Evolutionary conservation across 768 basidiomycete species (phyloP).

Genomic region (Cantharellus cinnabarinus): DNA sequence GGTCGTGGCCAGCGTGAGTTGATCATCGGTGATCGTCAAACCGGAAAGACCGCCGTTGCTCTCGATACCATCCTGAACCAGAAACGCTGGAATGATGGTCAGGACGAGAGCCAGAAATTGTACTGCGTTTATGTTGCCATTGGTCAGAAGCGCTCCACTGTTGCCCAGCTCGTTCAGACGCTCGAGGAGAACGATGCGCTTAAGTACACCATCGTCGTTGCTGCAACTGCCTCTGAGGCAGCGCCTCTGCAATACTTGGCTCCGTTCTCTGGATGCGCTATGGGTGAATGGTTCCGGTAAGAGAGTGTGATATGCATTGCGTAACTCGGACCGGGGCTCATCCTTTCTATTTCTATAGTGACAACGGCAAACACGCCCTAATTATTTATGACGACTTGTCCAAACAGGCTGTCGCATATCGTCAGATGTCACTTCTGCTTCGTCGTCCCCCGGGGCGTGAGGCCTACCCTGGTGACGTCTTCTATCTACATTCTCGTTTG

Average conservation of each 20-base stretch:
- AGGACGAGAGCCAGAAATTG: constrained; percentile 92
- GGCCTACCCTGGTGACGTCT: constrained; percentile 98
- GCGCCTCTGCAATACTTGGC: constrained; percentile 98
- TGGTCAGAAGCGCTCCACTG: constrained; percentile 98
- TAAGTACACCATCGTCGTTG: constrained; percentile 99
- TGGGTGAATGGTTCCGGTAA: constrained; percentile 99
- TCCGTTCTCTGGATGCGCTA: constrained; percentile 99
- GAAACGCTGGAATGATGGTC: constrained; percentile 97
- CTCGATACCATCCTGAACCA: constrained; percentile 99
- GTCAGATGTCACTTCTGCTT: constrained; percentile 99
- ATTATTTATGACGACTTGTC: constrained; percentile 99
- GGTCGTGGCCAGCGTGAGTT: constrained; percentile 99
- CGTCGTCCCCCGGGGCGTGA: constrained; percentile 99
- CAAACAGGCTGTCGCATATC: constrained; percentile 99
- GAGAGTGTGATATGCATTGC: not conserved
- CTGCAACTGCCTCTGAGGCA: constrained; percentile 97
- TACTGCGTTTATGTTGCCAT: constrained; percentile 99
- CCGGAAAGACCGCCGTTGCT: constrained; percentile 97
- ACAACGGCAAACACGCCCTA: constrained; percentile 94
- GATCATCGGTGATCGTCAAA: constrained; percentile 99
- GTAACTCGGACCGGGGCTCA: not conserved
- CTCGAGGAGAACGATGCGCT: constrained; percentile 99
- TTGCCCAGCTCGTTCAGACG: constrained; percentile 98
- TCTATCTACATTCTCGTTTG: constrained; percentile 99
- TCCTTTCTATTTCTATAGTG: not conserved